phyloP scores from a whole-genome alignment of 164 flowering plant genomes.

The Brasenia schreberi region DNA sequence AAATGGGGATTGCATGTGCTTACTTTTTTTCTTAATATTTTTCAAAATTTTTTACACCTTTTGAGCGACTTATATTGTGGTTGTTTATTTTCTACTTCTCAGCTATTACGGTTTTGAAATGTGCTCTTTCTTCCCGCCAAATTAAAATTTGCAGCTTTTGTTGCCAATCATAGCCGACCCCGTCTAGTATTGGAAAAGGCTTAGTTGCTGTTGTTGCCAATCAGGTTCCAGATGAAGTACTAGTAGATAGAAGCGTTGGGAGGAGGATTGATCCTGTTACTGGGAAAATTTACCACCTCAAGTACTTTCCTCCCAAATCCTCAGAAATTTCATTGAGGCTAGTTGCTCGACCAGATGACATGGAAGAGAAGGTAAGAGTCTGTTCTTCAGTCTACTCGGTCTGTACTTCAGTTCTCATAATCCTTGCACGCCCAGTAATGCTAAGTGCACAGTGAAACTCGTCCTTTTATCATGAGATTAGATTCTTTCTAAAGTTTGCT shows the following conservation, averaged over 20 bases:
- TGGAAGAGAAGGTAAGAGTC: slow-evolving; percentile 54
- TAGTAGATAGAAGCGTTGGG: slow-evolving; percentile 84
- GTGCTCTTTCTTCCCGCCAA: no score
- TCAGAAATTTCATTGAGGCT: slow-evolving; percentile 71
- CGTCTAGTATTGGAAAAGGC: no score
- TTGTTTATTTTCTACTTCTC: no score
- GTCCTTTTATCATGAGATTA: not conserved
- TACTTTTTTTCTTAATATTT: no score
- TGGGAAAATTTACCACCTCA: slow-evolving; percentile 80
- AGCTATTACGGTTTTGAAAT: no score
- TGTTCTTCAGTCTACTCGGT: not conserved
- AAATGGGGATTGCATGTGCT: no score
- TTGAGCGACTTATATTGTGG: no score
- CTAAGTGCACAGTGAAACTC: not conserved
- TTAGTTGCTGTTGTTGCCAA: slow-evolving; percentile 7
- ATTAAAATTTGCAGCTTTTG: no score
- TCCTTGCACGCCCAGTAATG: no score
- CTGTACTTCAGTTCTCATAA: not conserved
- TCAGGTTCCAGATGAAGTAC: slow-evolving; percentile 96
- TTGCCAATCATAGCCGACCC: no score
- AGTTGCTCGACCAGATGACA: slow-evolving; percentile 77
- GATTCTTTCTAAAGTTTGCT: not conserved
- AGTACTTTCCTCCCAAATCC: slow-evolving; percentile 66
- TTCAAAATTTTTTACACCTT: no score
- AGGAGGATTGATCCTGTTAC: slow-evolving; percentile 84